Evolutionary conservation across 2,329 filamentous ascomycete species (phyloP).

Genomic region (Ceratocystis lukuohia): DNA sequence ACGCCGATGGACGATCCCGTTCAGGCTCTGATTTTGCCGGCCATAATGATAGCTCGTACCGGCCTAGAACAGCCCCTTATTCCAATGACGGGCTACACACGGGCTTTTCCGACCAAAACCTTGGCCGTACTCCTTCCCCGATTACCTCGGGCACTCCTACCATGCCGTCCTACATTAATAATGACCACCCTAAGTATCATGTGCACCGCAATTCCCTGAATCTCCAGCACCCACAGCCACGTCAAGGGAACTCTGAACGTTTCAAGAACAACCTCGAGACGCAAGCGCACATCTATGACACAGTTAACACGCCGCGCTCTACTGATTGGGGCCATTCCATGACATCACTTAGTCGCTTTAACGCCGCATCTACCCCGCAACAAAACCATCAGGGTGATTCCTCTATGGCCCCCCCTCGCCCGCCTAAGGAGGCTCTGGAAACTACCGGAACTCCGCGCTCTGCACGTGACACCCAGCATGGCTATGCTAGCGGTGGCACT

Average conservation of each 20-base stretch:
- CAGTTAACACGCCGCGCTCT: constrained; percentile 45
- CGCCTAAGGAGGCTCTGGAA: constrained; percentile 50
- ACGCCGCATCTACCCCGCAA: constrained; percentile 33
- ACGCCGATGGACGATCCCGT: constrained; percentile 42
- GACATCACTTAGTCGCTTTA: constrained; percentile 43
- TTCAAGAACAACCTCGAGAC: constrained; percentile 62
- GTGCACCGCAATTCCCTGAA: constrained; percentile 70
- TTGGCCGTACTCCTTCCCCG: constrained; percentile 24
- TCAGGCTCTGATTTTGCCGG: constrained; percentile 63
- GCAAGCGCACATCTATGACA: constrained; percentile 55
- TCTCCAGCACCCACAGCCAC: constrained; percentile 65
- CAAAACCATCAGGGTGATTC: constrained; percentile 26
- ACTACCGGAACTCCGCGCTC: constrained; percentile 6
- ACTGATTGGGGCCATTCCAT: constrained; percentile 50
- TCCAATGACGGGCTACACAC: constrained; percentile 48
- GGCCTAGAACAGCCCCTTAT: constrained; percentile 40
- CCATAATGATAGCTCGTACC: constrained; percentile 43
- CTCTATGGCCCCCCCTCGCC: constrained; percentile 38
- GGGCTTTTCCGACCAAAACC: constrained; percentile 42
- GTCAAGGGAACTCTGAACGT: constrained; percentile 57
- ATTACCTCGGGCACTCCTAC: constrained; percentile 30
- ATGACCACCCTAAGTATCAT: constrained; percentile 65
- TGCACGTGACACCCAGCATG: constrained; percentile 32
- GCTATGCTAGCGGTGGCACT: constrained; percentile 31
- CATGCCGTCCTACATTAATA: constrained; percentile 40